Conservation (phyloP, 345 rosid species). For the Murraya paniculata region DNA sequence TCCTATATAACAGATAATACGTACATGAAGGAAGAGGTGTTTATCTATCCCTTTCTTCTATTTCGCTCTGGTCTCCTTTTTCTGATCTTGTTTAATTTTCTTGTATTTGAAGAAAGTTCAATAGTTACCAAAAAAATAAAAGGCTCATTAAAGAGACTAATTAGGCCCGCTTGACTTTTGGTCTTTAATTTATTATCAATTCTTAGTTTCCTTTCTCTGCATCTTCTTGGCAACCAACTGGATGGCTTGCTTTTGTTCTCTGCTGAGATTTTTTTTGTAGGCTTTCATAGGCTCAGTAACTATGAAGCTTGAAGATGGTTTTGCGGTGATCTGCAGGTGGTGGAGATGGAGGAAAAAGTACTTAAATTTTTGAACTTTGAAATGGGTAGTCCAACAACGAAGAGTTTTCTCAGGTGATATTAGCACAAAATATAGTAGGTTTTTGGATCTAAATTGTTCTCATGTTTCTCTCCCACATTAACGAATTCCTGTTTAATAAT, state of each 20-base stretch:
- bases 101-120: too few species aligned
- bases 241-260: background rate
- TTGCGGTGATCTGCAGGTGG: slow-evolving; percentile 37
- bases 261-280: background rate
- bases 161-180: background rate
- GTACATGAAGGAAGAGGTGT: slow-evolving; percentile 54
- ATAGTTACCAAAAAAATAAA: too few species aligned
- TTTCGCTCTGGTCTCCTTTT: background rate
- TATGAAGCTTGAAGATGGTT: slow-evolving; percentile 1
- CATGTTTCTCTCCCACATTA: background rate
- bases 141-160: background rate
- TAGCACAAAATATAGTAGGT: background rate
- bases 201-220: background rate
- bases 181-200: background rate
- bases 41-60: background rate
- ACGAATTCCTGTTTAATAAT: background rate
- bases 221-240: background rate
- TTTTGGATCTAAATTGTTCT: background rate
- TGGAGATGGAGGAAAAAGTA: slow-evolving; percentile 56
- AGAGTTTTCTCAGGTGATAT: slow-evolving; percentile 52
- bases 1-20: slow-evolving; percentile 73
- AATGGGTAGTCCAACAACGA: slow-evolving; percentile 56
- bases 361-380: slow-evolving; percentile 54
- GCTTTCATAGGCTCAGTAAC: background rate
- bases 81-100: too few species aligned